Base-by-base conservation (phyloP, 2,329 filamentous ascomycete species). In the Xylariaceae sp. region DNA sequence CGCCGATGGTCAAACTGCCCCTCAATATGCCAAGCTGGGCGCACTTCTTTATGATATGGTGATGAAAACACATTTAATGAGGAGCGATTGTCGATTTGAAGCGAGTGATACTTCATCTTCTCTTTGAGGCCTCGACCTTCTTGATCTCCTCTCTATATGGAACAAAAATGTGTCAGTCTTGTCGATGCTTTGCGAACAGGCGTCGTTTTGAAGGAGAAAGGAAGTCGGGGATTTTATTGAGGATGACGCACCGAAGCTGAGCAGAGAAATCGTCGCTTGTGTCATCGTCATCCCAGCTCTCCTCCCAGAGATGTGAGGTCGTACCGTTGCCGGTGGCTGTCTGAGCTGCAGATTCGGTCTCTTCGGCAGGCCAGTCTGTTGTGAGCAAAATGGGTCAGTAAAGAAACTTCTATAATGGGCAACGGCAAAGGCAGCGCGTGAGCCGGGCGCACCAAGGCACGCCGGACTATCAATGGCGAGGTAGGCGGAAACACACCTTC, bases 271-370 rank as follows among this genome's bases (percentile, higher is more conserved):
- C 93, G 65, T 98, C 93, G 61, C 80, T 93, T 55, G 89, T 93
- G 70, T 97, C 93, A 66, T 97, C 92, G 63, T 98, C 93, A 64
- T 98, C 93, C 93, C 93, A 98, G 76, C 90, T 96, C 77, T 98
- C 93, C 71, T 98, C 93, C 93, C 93, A 98, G 44, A 98, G 75
- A 72, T 97, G 91, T 66, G 79, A 72, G 54, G 74, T 76, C 49
- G 83, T 80, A 62, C 74, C 81, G 50, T 76, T 82, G 61, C 79
- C 76, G 46, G 86, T 53, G 22, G 51, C 45, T 5, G 55, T 46
- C 38, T 58, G 52, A 37, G 61, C 54, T 19, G 61, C 86, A 45
- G 84, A 85, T 65, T 96, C 89, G 50, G 88, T 88, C 64, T 95
- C 91, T 64, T 95, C 89, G 67, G 90, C 84, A 42, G 84, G 77